Base-by-base conservation (phyloP, 177 flowering plant genomes). In the Vitis hybrid region DNA sequence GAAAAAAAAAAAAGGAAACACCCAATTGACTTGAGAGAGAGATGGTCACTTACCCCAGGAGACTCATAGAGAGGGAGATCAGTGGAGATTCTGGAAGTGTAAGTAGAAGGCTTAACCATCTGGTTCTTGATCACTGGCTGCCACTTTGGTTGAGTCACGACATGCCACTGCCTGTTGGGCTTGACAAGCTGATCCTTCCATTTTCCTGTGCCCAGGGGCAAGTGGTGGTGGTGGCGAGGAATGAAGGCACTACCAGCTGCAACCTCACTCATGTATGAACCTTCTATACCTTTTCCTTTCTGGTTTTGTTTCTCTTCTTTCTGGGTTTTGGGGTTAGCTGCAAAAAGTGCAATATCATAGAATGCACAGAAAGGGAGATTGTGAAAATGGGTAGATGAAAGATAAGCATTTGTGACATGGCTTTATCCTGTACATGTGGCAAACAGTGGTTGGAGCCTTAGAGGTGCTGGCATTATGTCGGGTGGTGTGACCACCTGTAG, bases 21-120 rank as follows among this genome's bases (percentile, higher is more conserved):
- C 30, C 30, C 30, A 26, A 26, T 26, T 26, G 30, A 26, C 30
- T 26, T 26, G n/a, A 4, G 54, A 51, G 17, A 23, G 6, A 51
- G 64, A n/a, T n/a, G 30, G 19, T 21, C 14, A 59, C n/a, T 55
- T 82, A 91, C 97, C 86, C 84, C 85, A 50, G 83, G 87, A 56
- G 82, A 64, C 70, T 91, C 97, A 57, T 87, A 82, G 64, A 91
- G 87, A 58, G 94, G 89, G 19, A 88, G 80, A 45, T 89, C 90
- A 63, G 90, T 88, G 23, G 79, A 11, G 14, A 86, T 84, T 74
- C 78, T 84, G 32, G 89, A 86, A 62, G 86, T 70, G 74, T 79
- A 87, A 21, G 88, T 83, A 0, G 87, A 78, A 57, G 85, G 79
- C 23, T 81, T 80, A 23, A 15, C n/a, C 66, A 76, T 60, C 18